Percentiles rank a stretch among this genome's conserved stretches.
Evolutionary conservation across 495 filamentous ascomycete genomes (phyloP).

Genomic region (Antarctomyces pellizariae): DNA sequence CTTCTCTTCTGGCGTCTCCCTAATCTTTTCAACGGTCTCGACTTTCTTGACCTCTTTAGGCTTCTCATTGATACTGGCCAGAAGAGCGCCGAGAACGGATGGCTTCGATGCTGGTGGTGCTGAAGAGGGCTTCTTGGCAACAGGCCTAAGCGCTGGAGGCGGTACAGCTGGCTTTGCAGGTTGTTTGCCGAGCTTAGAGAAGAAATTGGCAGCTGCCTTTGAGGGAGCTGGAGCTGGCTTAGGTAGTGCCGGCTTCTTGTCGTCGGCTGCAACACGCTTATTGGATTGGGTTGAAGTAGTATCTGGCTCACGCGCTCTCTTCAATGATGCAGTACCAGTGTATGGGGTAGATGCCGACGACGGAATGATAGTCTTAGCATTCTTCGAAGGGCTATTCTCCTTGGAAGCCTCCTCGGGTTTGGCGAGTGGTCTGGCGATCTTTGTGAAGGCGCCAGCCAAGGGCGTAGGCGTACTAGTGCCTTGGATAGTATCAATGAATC

Average conservation of each 20-base stretch:
- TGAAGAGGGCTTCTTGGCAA: slow-evolving; percentile 14
- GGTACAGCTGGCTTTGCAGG: slow-evolving; percentile 13
- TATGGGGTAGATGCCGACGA: no score
- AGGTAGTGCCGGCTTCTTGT: no score
- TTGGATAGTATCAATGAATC: no score
- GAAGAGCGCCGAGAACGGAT: slow-evolving; percentile 20
- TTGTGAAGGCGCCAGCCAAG: no score
- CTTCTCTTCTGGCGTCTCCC: slow-evolving; percentile 58
- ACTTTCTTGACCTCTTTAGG: slow-evolving; percentile 29
- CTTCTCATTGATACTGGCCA: slow-evolving; percentile 44
- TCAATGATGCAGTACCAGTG: no score
- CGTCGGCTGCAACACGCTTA: slow-evolving; percentile 31
- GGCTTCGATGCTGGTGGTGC: slow-evolving; percentile 12
- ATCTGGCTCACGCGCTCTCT: no score
- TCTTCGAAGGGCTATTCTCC: no score
- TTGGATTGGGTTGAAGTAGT: slow-evolving; percentile 33
- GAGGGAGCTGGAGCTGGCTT: no score
- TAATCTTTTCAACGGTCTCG: slow-evolving; percentile 27
- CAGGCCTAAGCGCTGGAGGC: slow-evolving; percentile 10
- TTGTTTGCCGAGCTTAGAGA: slow-evolving; percentile 11
- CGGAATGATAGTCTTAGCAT: no score
- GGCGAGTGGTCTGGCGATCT: no score
- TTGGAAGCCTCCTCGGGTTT: no score
- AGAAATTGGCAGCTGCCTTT: slow-evolving; percentile 7
- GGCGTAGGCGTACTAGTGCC: no score